Conservation (phyloP, 2,329 filamentous ascomycete species). For the Neopestalotiopsis rosae region DNA sequence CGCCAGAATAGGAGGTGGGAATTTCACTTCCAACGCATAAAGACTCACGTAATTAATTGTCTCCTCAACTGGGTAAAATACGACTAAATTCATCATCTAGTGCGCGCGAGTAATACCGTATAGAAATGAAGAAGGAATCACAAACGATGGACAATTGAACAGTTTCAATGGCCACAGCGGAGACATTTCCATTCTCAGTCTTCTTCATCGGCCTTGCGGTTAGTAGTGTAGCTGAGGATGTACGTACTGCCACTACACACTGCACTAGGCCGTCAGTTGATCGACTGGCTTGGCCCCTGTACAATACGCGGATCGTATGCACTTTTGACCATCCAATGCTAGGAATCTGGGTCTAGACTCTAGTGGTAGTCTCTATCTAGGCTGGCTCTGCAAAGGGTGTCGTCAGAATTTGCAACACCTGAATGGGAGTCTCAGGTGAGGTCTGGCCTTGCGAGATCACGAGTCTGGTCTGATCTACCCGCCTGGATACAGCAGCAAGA, state of each 20-base stretch:
- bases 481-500: not conserved
- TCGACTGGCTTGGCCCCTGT: constrained; percentile 5
- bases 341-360: constrained; percentile 2
- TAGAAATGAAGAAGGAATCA: not conserved
- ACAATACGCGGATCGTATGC: constrained; percentile 2
- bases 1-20: not conserved
- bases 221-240: not conserved
- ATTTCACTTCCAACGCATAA: not conserved
- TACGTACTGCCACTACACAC: not conserved
- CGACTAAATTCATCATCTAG: not conserved
- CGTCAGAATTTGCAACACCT: constrained; percentile 1
- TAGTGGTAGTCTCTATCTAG: not conserved
- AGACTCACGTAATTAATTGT: not conserved
- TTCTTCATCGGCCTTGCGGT: not conserved
- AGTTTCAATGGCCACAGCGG: not conserved
- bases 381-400: not conserved
- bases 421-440: constrained; percentile 2
- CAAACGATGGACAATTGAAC: not conserved
- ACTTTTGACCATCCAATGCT: not conserved
- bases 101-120: not conserved
- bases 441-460: not conserved
- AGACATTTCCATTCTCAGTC: not conserved
- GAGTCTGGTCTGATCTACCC: not conserved
- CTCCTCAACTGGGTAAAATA: not conserved
- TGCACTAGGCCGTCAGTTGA: constrained; percentile 7